phyloP scores from a whole-genome alignment of 225 moss, liverwort and hornwort genomes.

The Sphagnum contortum region DNA sequence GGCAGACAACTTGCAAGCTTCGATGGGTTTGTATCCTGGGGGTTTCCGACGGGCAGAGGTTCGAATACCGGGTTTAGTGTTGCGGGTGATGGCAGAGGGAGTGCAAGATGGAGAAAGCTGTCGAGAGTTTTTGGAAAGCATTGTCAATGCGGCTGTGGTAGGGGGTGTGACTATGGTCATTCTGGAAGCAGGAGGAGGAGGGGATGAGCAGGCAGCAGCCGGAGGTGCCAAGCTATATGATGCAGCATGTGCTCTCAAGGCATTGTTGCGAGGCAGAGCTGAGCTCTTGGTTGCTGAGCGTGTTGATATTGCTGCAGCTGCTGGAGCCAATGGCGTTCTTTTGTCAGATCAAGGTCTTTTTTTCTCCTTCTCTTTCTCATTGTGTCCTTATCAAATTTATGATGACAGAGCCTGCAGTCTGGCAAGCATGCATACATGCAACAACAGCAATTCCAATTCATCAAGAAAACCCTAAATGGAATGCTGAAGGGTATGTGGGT shows the following conservation, averaged over 20 bases:
- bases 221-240: constrained; percentile 88
- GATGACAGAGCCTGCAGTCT: too few species aligned
- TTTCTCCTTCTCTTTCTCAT: constrained; percentile 1
- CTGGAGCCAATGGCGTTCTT: constrained; percentile 88
- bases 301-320: constrained; percentile 97
- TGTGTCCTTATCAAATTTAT: too few species aligned
- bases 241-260: constrained; percentile 74
- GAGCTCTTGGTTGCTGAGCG: constrained; percentile 78
- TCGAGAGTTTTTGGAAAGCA: constrained; percentile 36
- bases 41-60: constrained; percentile 84
- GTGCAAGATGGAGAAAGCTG: constrained; percentile 33
- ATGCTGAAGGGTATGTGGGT: too few species aligned
- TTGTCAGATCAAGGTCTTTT: constrained; percentile 80
- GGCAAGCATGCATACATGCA: too few species aligned
- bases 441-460: too few species aligned
- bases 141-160: constrained; percentile 47
- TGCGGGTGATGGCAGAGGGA: constrained; percentile 67
- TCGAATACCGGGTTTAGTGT: constrained; percentile 74
- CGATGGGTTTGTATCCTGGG: constrained; percentile 79
- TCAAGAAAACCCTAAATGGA: too few species aligned
- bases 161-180: constrained; percentile 87
- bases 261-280: constrained; percentile 71
- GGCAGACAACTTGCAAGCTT: constrained; percentile 13
- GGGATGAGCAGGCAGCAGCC: constrained; percentile 27
- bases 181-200: constrained; percentile 49